phyloP scores from a whole-genome alignment of 306 rosid genomes.

The Pyrus communis region DNA sequence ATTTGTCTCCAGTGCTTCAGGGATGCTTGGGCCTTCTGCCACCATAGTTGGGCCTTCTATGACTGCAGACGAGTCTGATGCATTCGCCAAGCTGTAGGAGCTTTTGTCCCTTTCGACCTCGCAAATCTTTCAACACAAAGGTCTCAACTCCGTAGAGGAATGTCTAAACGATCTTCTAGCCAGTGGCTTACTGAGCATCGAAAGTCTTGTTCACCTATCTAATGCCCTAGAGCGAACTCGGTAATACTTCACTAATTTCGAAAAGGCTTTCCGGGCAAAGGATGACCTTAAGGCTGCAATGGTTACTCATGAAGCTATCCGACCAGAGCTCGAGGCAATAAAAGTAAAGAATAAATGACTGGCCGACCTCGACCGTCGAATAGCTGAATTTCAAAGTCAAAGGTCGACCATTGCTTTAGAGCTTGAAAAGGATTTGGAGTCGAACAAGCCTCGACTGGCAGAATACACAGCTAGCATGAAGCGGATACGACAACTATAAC shows the following conservation, averaged over 20 bases:
- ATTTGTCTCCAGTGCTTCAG: accelerated
- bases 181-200: accelerated
- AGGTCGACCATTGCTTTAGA: too few species aligned
- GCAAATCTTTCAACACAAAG: too few species aligned
- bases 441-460: too few species aligned
- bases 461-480: accelerated
- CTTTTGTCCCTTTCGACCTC: accelerated
- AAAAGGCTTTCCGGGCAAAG: too few species aligned
- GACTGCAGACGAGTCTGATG: accelerated
- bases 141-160: accelerated
- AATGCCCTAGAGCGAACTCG: accelerated
- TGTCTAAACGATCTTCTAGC: accelerated
- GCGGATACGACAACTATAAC: accelerated
- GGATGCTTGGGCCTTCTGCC: too few species aligned
- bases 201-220: too few species aligned
- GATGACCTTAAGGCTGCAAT: too few species aligned
- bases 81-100: accelerated
- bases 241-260: accelerated
- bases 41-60: accelerated
- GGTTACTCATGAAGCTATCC: accelerated
- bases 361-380: too few species aligned
- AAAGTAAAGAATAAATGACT: accelerated
- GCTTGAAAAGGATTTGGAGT: too few species aligned
- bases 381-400: too few species aligned
- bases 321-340: accelerated